Conservation (phyloP, 1,139 yeast species). For the Pichia sp. region DNA sequence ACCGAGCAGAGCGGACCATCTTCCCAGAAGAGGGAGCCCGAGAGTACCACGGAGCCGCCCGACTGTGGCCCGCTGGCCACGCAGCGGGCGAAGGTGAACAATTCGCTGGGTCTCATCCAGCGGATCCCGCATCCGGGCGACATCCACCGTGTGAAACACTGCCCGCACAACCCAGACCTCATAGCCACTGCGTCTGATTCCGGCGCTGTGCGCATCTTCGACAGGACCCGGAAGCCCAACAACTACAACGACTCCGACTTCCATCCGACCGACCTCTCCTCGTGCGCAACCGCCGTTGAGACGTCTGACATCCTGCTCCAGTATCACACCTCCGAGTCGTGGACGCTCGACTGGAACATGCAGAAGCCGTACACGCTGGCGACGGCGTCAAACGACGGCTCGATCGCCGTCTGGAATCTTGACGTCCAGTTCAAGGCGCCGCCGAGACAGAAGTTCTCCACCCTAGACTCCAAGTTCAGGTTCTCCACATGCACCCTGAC, state of each 20-base stretch:
- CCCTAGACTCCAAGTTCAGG: constrained; percentile 11
- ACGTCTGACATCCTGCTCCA: constrained; percentile 27
- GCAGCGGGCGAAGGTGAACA: constrained; percentile 26
- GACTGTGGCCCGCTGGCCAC: not conserved
- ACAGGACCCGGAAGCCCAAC: constrained; percentile 48
- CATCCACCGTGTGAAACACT: constrained; percentile 73
- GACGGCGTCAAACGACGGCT: constrained; percentile 32
- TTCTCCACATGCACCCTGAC: constrained; percentile 16
- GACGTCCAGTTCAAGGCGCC: constrained; percentile 21
- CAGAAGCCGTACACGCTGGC: constrained; percentile 27
- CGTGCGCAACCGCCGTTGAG: constrained; percentile 14
- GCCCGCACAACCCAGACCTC: constrained; percentile 69
- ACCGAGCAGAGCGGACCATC: not conserved
- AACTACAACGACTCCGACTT: constrained; percentile 21
- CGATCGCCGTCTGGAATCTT: constrained; percentile 33
- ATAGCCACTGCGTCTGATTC: constrained; percentile 58
- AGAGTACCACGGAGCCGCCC: not conserved
- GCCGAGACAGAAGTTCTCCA: constrained; percentile 14
- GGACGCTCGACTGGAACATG: constrained; percentile 33
- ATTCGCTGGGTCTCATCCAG: constrained; percentile 35
- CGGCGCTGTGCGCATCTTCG: constrained; percentile 36
- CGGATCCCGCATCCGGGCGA: constrained; percentile 31
- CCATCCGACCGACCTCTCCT: constrained; percentile 15
- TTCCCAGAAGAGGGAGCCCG: no score
- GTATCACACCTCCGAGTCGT: constrained; percentile 31